These are phyloP conservation scores for Sequoia sempervirens DNA, from an alignment of 75 land plant species.

Conservation along the genomic window DNA sequence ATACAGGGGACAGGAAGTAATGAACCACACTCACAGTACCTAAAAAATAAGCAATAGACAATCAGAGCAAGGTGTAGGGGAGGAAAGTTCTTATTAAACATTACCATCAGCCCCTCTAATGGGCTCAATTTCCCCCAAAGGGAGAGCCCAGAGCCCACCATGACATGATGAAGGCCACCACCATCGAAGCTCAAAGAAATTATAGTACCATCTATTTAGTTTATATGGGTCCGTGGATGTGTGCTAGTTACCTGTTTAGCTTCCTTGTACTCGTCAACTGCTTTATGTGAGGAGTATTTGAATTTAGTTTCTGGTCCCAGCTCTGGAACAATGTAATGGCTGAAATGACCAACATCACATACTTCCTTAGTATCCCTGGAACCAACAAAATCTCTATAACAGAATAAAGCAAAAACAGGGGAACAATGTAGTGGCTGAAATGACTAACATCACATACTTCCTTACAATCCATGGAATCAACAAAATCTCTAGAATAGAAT, in stretches of 20 bases:
- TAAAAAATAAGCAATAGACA: no score
- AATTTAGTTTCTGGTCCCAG: slow-evolving; percentile 65
- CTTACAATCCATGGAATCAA: neutral
- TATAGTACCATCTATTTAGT: neutral
- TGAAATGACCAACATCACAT: slow-evolving; percentile 18
- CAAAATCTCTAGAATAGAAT: neutral
- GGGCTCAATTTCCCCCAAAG: no score
- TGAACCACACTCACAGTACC: no score
- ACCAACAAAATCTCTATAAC: neutral
- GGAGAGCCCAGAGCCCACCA: neutral
- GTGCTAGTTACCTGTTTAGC: slow-evolving; percentile 49
- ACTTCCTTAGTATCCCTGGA: neutral
- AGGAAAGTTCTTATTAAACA: no score
- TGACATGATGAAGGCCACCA: neutral
- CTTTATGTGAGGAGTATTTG: slow-evolving; percentile 70
- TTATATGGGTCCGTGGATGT: neutral
- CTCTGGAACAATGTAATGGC: slow-evolving; percentile 82
- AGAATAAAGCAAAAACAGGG: neutral
- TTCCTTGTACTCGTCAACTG: slow-evolving; percentile 69
- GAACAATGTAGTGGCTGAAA: slow-evolving; percentile 47
- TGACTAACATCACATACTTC: neutral
- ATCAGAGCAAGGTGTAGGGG: no score
- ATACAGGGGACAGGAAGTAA: neutral
- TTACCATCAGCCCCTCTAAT: no score
- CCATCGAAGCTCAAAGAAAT: neutral